Conservation (phyloP, 2,329 filamentous ascomycete genomes). For the Curvularia hawaiiensis region DNA sequence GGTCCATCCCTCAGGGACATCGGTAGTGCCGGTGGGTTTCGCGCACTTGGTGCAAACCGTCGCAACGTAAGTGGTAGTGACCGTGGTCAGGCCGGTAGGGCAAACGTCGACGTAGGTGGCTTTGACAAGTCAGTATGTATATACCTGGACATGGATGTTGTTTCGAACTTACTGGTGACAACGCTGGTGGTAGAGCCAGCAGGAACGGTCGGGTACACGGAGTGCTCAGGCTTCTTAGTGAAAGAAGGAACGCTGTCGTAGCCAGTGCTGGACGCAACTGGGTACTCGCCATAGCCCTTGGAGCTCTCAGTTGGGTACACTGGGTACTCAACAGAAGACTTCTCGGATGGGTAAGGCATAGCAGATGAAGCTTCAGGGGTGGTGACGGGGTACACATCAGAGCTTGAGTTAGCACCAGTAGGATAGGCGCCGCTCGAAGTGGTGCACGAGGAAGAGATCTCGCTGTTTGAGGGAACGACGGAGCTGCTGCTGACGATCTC, state of each 20-base stretch:
- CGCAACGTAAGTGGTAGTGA: conserved; percentile 38
- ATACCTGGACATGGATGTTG: not conserved
- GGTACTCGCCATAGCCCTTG: conserved; percentile 7
- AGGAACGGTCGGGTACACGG: conserved; percentile 20
- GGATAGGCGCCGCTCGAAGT: conserved; percentile 19
- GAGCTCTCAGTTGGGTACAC: conserved; percentile 10
- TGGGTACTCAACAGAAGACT: conserved; percentile 3
- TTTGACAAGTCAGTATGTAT: conserved; percentile 1
- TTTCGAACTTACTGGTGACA: conserved; percentile 25
- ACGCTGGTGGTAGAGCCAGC: conserved; percentile 22
- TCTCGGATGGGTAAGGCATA: conserved; percentile 1
- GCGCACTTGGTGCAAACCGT: conserved; percentile 33
- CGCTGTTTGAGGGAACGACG: not conserved
- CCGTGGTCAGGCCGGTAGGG: conserved; percentile 43
- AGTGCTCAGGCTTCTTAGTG: conserved; percentile 21
- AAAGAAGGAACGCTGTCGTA: conserved; percentile 18
- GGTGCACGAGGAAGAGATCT: conserved; percentile 12
- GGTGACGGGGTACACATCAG: conserved; percentile 10
- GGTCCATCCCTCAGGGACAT: conserved; percentile 40
- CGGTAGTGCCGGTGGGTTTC: conserved; percentile 24
- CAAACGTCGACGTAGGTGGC: conserved; percentile 45
- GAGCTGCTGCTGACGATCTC: conserved; percentile 10
- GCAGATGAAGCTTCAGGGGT: conserved; percentile 19
- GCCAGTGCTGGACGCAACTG: conserved; percentile 13
- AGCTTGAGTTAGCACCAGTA: conserved; percentile 11